phyloP scores from a whole-genome alignment of 75 land plant genomes.

The Larix kaempferi region DNA sequence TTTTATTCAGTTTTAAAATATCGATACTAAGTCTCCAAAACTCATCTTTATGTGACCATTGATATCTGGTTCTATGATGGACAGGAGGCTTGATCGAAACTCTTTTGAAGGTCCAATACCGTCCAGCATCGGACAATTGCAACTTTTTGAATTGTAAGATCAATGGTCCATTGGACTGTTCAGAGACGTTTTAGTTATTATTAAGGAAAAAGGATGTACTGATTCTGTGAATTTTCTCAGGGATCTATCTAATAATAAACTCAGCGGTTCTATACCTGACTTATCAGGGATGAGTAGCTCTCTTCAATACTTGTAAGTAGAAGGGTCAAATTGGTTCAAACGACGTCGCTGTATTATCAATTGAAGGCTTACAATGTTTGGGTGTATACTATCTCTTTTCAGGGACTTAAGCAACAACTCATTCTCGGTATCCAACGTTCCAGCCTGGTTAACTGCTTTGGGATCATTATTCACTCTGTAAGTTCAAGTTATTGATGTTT shows the following conservation, averaged over 20 bases:
- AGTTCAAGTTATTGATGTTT: too few species aligned
- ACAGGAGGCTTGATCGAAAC: conserved; percentile 70
- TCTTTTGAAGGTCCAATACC: conserved; percentile 40
- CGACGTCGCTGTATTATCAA: not conserved
- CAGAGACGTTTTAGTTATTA: not conserved
- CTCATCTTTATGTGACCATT: too few species aligned
- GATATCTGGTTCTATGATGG: not conserved
- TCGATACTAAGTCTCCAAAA: too few species aligned
- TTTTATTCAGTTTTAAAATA: too few species aligned
- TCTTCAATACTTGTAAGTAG: conserved; percentile 60
- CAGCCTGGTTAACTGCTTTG: conserved; percentile 46
- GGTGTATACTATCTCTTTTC: not conserved
- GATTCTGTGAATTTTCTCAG: conserved; percentile 17
- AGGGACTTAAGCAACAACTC: conserved; percentile 69
- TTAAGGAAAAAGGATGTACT: not conserved
- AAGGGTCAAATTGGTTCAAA: not conserved
- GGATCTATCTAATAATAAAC: conserved; percentile 50
- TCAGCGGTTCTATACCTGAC: conserved; percentile 57
- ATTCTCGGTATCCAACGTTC: conserved; percentile 43
- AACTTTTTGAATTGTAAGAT: conserved; percentile 49
- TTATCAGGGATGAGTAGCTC: conserved; percentile 45
- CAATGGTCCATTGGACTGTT: too few species aligned
- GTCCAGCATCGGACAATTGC: conserved; percentile 44
- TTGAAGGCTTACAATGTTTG: not conserved
- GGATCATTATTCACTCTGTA: conserved; percentile 51